Evolutionary conservation across 306 rosid genomes (phyloP).

Genomic region (Malus domestica): DNA sequence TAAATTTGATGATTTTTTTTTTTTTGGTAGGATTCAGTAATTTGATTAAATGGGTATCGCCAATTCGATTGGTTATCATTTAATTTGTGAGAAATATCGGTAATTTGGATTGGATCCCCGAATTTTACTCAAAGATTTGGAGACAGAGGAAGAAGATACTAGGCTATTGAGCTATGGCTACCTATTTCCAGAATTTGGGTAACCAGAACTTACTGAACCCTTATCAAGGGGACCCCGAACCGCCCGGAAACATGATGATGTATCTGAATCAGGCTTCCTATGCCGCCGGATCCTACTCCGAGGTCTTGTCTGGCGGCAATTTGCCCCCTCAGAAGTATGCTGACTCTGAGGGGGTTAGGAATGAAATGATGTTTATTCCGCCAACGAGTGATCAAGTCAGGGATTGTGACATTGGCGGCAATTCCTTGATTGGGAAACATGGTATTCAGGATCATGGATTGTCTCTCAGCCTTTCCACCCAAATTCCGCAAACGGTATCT

Average conservation of each 20-base stretch:
- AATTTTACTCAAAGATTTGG: background rate
- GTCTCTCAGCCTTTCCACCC: constrained; percentile 76
- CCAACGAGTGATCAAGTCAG: constrained; percentile 31
- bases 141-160: background rate
- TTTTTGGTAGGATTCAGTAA: background rate
- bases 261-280: constrained; percentile 54
- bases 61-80: background rate
- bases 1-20: background rate
- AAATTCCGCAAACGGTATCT: constrained; percentile 40
- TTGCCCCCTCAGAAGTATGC: constrained; percentile 39
- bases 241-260: constrained; percentile 39
- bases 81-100: background rate
- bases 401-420: constrained; percentile 23
- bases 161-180: constrained; percentile 13
- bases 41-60: background rate
- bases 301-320: constrained; percentile 37
- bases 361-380: constrained; percentile 59
- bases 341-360: constrained; percentile 44
- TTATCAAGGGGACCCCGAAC: constrained; percentile 31
- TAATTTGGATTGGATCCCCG: background rate
- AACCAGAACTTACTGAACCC: constrained; percentile 31
- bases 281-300: constrained; percentile 53
- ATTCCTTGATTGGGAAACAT: constrained; percentile 31
- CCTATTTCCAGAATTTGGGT: constrained; percentile 33
- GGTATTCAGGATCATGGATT: constrained; percentile 63